A percentile compares a stretch with the other conserved stretches of the same genome.
phyloP scores from a whole-genome alignment of 805 yeast species.

The Brettanomyces naardenensis region DNA sequence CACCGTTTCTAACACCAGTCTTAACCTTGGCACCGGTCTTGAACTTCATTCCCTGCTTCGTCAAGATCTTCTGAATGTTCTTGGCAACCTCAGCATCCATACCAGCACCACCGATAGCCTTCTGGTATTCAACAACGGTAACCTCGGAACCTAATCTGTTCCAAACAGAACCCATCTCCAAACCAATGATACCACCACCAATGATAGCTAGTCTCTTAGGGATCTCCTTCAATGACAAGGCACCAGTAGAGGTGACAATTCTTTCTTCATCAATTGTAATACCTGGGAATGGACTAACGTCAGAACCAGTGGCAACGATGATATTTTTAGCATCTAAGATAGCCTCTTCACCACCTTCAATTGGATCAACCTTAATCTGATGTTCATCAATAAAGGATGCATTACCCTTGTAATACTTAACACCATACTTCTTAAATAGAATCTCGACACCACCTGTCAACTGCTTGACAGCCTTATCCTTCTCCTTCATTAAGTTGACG shows the following conservation, averaged over 20 bases:
- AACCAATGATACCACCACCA: slow-evolving; percentile 99
- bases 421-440: slow-evolving; percentile 93
- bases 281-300: slow-evolving; percentile 98
- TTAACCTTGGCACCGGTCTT: slow-evolving; percentile 87
- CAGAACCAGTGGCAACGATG: slow-evolving; percentile 97
- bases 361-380: slow-evolving; percentile 71
- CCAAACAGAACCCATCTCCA: slow-evolving; percentile 99
- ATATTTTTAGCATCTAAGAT: slow-evolving; percentile 74
- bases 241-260: slow-evolving; percentile 94
- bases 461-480: slow-evolving; percentile 82
- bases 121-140: slow-evolving; percentile 85
- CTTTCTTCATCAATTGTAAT: slow-evolving; percentile 93
- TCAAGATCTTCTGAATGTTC: slow-evolving; percentile 77
- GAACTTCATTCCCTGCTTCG: slow-evolving; percentile 94
- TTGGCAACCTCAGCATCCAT: slow-evolving; percentile 97
- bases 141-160: slow-evolving; percentile 92
- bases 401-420: slow-evolving; percentile 87
- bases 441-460: slow-evolving; percentile 91
- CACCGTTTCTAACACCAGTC: slow-evolving; percentile 84
- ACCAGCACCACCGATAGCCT: slow-evolving; percentile 96
- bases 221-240: slow-evolving; percentile 72
- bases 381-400: slow-evolving; percentile 84
- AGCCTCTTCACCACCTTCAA: slow-evolving; percentile 75
- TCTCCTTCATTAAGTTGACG: slow-evolving; percentile 77
- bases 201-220: slow-evolving; percentile 90